Evolutionary conservation across 2,329 filamentous ascomycete species (phyloP).

Genomic region (Scedosporium aurantiacum): DNA sequence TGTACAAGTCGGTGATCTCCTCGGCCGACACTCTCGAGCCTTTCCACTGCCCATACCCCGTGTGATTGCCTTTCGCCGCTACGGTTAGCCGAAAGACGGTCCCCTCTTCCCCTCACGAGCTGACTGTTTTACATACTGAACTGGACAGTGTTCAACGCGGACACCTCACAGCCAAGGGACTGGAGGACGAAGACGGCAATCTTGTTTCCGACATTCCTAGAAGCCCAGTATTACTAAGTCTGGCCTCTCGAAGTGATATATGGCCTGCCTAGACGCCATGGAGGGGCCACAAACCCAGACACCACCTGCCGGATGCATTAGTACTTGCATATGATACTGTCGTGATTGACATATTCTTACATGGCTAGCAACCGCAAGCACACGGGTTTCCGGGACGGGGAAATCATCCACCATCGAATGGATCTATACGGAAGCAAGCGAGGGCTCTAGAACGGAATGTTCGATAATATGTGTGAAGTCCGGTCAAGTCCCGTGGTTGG

Average conservation of each 20-base stretch:
- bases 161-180: constrained; percentile 84
- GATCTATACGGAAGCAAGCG: constrained; percentile 8
- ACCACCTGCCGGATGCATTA: constrained; percentile 24
- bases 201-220: constrained; percentile 92
- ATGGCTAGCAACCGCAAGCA: constrained; percentile 90
- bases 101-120: background rate
- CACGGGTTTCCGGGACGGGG: constrained; percentile 45
- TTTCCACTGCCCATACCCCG: constrained; percentile 80
- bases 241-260: background rate
- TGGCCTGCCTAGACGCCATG: background rate
- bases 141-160: constrained; percentile 89
- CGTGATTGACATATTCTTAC: constrained; percentile 42
- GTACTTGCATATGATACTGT: constrained; percentile 33
- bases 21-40: constrained; percentile 71
- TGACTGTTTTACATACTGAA: constrained; percentile 58
- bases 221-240: constrained; percentile 4
- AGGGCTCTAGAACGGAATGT: constrained; percentile 11
- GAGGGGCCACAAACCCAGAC: constrained; percentile 24
- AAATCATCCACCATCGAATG: constrained; percentile 14
- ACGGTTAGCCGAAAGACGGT: background rate
- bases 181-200: constrained; percentile 95
- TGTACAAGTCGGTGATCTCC: constrained; percentile 76
- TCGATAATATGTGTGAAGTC: constrained; percentile 11
- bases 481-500: no score
- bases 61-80: constrained; percentile 66